These are phyloP conservation scores for Pseudogymnoascus pannorum DNA, from an alignment of 2,329 filamentous ascomycete genomes.

Conservation along the genomic window DNA sequence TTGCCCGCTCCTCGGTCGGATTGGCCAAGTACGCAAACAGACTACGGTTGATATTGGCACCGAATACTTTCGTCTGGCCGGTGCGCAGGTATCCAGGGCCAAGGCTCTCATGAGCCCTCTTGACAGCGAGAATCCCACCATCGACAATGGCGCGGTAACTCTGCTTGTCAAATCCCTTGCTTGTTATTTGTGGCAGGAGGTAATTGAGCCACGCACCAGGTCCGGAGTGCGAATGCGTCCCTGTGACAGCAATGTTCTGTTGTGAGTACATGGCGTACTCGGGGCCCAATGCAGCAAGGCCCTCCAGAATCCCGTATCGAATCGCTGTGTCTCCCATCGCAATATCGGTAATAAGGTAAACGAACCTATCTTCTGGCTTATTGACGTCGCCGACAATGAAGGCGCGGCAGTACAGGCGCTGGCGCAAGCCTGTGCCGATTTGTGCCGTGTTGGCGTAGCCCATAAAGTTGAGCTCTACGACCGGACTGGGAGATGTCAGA, in stretches of 20 bases:
- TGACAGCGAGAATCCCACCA: conserved; percentile 73
- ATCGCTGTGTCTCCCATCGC: conserved; percentile 85
- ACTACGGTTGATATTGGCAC: conserved; percentile 85
- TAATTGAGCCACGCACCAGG: conserved; percentile 95
- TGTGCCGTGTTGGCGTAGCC: conserved; percentile 86
- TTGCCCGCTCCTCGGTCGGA: conserved; percentile 63
- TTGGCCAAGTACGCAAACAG: conserved; percentile 84
- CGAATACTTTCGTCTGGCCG: conserved; percentile 59
- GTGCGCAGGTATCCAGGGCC: conserved; percentile 59
- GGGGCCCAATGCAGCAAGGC: conserved; percentile 58
- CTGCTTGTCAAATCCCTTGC: conserved; percentile 75
- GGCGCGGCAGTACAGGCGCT: conserved; percentile 79
- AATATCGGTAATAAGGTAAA: conserved; percentile 83
- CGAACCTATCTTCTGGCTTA: conserved; percentile 62
- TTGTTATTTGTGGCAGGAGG: conserved; percentile 83
- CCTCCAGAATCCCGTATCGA: conserved; percentile 77
- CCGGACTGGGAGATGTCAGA: conserved; percentile 46
- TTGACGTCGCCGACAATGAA: conserved; percentile 73
- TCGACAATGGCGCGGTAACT: conserved; percentile 86
- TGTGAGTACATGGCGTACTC: conserved; percentile 70
- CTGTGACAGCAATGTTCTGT: conserved; percentile 80
- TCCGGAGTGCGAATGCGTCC: conserved; percentile 87
- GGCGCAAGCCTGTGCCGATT: conserved; percentile 73
- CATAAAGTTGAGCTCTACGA: conserved; percentile 86
- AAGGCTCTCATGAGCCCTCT: conserved; percentile 68